A percentile compares a stretch with the other conserved stretches of the same genome.
phyloP scores from a whole-genome alignment of 1,139 yeast species.

The Geotrichum aggregatum region DNA sequence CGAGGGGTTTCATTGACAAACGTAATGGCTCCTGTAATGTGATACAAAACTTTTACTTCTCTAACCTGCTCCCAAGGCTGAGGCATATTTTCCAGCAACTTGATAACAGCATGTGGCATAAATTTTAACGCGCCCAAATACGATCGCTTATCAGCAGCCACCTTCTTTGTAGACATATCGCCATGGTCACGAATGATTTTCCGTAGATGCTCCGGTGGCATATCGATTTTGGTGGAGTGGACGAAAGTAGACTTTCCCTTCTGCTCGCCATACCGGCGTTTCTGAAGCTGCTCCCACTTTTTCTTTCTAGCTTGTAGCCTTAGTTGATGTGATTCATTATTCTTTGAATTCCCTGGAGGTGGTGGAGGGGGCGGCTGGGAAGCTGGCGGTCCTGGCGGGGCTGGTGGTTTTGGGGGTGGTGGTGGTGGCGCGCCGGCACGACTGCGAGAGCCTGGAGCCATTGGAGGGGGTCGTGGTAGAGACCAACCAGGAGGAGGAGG shows the following conservation, averaged over 20 bases:
- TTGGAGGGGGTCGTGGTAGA: slow-evolving; percentile 24
- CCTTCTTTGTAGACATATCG: slow-evolving; percentile 73
- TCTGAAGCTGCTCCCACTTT: slow-evolving; percentile 67
- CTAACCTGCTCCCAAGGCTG: slow-evolving; percentile 94
- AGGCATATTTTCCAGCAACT: slow-evolving; percentile 92
- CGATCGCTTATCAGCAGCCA: slow-evolving; percentile 83
- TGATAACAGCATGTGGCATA: slow-evolving; percentile 91
- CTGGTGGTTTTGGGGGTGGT: slow-evolving; percentile 31
- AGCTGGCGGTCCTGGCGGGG: slow-evolving; percentile 25
- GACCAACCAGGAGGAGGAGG: slow-evolving; percentile 32
- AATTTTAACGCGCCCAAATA: slow-evolving; percentile 88
- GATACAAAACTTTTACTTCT: slow-evolving; percentile 85
- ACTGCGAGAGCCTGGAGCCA: slow-evolving; percentile 30
- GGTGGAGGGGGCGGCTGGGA: slow-evolving; percentile 28
- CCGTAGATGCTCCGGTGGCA: slow-evolving; percentile 93
- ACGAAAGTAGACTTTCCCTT: slow-evolving; percentile 43
- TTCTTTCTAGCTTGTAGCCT: slow-evolving; percentile 44
- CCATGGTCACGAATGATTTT: slow-evolving; percentile 82
- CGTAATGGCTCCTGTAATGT: slow-evolving; percentile 88
- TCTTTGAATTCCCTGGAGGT: slow-evolving; percentile 21
- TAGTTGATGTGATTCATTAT: slow-evolving; percentile 20
- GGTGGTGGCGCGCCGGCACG: slow-evolving; percentile 34
- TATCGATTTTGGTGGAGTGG: slow-evolving; percentile 64
- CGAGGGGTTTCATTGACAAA: slow-evolving; percentile 90
- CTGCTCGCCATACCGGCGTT: slow-evolving; percentile 46